Percentiles rank a stretch among this genome's conserved stretches.
These are phyloP conservation scores for Sporisorium exsertum DNA, from an alignment of 1,284 basidiomycete species.

Conservation along the genomic window DNA sequence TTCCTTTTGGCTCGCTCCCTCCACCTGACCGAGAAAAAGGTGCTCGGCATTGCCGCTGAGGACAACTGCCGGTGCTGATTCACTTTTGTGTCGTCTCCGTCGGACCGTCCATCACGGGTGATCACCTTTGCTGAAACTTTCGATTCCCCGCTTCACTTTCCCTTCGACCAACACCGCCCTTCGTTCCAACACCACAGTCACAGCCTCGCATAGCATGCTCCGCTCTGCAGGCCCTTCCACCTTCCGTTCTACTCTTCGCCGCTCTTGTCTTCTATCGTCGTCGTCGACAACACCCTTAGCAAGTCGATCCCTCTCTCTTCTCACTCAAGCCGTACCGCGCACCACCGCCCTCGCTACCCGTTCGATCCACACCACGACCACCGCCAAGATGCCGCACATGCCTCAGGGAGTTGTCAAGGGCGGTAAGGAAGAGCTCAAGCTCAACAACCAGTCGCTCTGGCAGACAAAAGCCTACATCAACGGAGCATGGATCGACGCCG, in stretches of 20 bases:
- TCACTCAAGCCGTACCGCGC: neutral
- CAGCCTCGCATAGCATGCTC: constrained; percentile 37
- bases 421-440: constrained; percentile 63
- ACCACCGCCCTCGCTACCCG: neutral
- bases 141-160: neutral
- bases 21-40: neutral
- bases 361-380: constrained; percentile 17
- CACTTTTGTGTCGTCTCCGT: neutral
- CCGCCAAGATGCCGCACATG: constrained; percentile 62
- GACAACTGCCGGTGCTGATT: constrained; percentile 7
- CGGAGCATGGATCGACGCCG: constrained; percentile 60
- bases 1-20: neutral
- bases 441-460: constrained; percentile 58
- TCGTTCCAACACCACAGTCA: neutral
- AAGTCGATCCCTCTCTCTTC: neutral
- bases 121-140: neutral
- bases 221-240: constrained; percentile 27
- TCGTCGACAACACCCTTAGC: neutral
- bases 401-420: constrained; percentile 65
- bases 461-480: constrained; percentile 62
- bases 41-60: neutral
- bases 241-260: constrained; percentile 24
- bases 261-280: constrained; percentile 2
- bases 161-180: neutral
- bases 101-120: constrained; percentile 1